These are phyloP conservation scores for Quercus dentata DNA, from an alignment of 306 rosid species.

Conservation along the genomic window DNA sequence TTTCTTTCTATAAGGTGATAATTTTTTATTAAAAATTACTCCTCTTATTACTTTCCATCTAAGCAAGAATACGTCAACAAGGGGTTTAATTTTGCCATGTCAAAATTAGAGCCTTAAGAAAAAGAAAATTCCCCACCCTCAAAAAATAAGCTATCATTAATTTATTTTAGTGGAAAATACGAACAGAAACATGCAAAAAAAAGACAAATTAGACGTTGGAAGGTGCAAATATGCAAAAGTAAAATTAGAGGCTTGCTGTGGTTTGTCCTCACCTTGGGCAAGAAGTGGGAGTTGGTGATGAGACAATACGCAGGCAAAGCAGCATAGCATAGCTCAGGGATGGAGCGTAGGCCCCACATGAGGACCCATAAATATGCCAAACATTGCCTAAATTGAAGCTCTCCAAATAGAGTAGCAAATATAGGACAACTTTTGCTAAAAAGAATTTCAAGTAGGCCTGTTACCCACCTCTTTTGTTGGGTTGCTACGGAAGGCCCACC, in stretches of 20 bases:
- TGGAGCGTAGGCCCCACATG: slow-evolving; percentile 25
- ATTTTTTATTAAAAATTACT: no score
- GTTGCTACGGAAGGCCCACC: slow-evolving; percentile 41
- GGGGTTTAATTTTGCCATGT: no score
- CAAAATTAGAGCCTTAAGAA: no score
- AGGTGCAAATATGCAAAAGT: no score
- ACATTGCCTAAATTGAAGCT: slow-evolving; percentile 45
- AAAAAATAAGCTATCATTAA: no score
- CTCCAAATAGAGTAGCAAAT: slow-evolving; percentile 23
- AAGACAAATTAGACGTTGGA: no score
- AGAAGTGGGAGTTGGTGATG: slow-evolving; percentile 49
- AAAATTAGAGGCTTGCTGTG: background rate
- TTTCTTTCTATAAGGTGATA: no score
- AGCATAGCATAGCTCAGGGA: slow-evolving; percentile 46
- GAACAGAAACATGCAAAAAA: no score
- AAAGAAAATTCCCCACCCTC: no score
- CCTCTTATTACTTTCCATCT: no score
- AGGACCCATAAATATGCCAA: slow-evolving; percentile 41
- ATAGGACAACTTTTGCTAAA: slow-evolving; percentile 44
- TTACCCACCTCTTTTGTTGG: slow-evolving; percentile 70
- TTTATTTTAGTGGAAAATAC: no score
- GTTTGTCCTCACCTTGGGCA: slow-evolving; percentile 50
- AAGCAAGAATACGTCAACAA: no score
- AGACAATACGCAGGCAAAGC: slow-evolving; percentile 46
- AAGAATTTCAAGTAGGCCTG: slow-evolving; percentile 53